Conservation (phyloP, 805 yeast genomes). For the Schwanniomyces pseudopolymorphus region DNA sequence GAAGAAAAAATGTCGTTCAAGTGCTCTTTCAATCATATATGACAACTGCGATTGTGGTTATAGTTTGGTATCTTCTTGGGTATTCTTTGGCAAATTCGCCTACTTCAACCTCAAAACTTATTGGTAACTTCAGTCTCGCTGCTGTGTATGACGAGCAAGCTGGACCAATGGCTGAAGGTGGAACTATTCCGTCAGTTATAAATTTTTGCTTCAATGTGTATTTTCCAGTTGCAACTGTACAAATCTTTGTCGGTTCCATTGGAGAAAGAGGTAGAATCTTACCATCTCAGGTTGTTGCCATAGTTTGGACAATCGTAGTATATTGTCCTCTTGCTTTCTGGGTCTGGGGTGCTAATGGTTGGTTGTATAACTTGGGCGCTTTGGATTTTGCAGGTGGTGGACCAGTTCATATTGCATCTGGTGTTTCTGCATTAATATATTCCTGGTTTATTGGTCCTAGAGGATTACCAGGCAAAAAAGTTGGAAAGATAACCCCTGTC, state of each 20-base stretch:
- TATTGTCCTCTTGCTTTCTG: slow-evolving; percentile 47
- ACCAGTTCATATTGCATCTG: slow-evolving; percentile 48
- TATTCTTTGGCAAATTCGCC: slow-evolving; percentile 44
- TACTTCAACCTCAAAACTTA: slow-evolving; percentile 21
- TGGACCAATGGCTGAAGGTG: slow-evolving; percentile 42
- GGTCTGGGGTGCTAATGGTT: slow-evolving; percentile 49
- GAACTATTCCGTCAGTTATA: slow-evolving; percentile 47
- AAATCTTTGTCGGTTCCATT: slow-evolving; percentile 44
- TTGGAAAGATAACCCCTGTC: slow-evolving; percentile 19
- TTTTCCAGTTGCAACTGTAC: slow-evolving; percentile 50
- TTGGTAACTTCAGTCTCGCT: slow-evolving; percentile 40
- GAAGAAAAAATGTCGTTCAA: slow-evolving; percentile 43
- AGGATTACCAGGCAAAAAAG: slow-evolving; percentile 20
- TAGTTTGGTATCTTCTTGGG: slow-evolving; percentile 47
- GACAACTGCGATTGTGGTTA: slow-evolving; percentile 37
- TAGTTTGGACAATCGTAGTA: slow-evolving; percentile 42
- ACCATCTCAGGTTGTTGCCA: slow-evolving; percentile 41
- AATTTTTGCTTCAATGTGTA: slow-evolving; percentile 44
- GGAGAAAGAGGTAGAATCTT: slow-evolving; percentile 44
- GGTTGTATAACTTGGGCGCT: slow-evolving; percentile 43
- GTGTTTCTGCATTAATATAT: slow-evolving; percentile 43
- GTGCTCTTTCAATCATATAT: slow-evolving; percentile 44
- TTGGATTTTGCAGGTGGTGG: slow-evolving; percentile 53
- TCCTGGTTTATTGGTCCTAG: slow-evolving; percentile 45
- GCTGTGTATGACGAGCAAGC: slow-evolving; percentile 41